A percentile compares a stretch with the other conserved stretches of the same genome.
Conservation (phyloP, 2,329 filamentous ascomycete species). For the Cercospora citrullina region DNA sequence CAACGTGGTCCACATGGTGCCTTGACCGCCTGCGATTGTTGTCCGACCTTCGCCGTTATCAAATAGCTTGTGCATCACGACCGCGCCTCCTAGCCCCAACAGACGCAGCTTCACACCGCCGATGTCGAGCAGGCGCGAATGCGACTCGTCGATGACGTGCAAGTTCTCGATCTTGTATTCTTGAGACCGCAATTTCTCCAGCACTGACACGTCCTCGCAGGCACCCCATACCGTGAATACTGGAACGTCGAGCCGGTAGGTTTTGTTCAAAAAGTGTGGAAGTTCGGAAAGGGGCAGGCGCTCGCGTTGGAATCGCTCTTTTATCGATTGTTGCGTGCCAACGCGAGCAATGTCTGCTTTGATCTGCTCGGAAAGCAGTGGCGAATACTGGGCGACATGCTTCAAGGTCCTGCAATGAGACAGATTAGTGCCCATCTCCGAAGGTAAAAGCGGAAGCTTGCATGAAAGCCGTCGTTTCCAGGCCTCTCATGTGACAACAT, state of each 20-base stretch:
- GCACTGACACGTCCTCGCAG: conserved; percentile 93
- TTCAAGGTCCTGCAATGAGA: conserved; percentile 74
- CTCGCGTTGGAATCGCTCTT: conserved; percentile 76
- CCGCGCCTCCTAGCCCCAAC: conserved; percentile 88
- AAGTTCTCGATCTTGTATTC: conserved; percentile 98
- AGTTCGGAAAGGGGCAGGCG: conserved; percentile 92
- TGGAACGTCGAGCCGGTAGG: conserved; percentile 87
- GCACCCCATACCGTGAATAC: conserved; percentile 99
- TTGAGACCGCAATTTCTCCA: conserved; percentile 95
- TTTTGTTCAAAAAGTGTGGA: conserved; percentile 81
- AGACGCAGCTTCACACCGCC: conserved; percentile 94
- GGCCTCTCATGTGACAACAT: conserved; percentile 42
- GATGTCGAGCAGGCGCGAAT: conserved; percentile 90
- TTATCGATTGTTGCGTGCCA: conserved; percentile 69
- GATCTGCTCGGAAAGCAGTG: conserved; percentile 76
- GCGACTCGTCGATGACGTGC: conserved; percentile 97
- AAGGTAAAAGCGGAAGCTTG: neutral
- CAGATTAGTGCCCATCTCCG: neutral
- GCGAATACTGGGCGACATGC: conserved; percentile 98
- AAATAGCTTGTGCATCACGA: conserved; percentile 99
- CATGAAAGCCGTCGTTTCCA: neutral
- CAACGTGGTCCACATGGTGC: conserved; percentile 99
- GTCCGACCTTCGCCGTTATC: conserved; percentile 97
- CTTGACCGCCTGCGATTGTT: conserved; percentile 95
- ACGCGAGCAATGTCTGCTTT: conserved; percentile 67